Evolutionary conservation across 345 rosid species (phyloP).

Genomic region (Arabis alpina): DNA sequence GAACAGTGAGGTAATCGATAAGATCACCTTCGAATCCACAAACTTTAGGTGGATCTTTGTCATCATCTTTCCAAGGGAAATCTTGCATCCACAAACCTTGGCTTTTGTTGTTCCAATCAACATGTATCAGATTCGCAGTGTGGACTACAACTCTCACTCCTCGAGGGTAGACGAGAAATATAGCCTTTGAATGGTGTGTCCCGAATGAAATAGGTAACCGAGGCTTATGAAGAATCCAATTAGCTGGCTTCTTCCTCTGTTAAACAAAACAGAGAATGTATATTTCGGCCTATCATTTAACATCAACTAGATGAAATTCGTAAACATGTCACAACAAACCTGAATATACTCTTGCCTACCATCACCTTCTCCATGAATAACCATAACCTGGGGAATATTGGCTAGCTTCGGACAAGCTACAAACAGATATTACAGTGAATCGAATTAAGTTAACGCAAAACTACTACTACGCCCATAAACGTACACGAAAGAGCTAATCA

Average conservation of each 20-base stretch:
- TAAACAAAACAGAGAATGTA: slow-evolving; percentile 26
- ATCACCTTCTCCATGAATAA: slow-evolving; percentile 92
- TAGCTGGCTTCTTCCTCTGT: slow-evolving; percentile 76
- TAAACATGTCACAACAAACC: slow-evolving; percentile 49
- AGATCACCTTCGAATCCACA: slow-evolving; percentile 86
- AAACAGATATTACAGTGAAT: slow-evolving; percentile 23
- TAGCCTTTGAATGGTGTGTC: slow-evolving; percentile 95
- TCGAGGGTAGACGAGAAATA: slow-evolving; percentile 78
- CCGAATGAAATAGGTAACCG: slow-evolving; percentile 86
- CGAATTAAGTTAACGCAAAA: slow-evolving; percentile 11
- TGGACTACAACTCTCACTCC: slow-evolving; percentile 89
- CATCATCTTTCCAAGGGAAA: slow-evolving; percentile 92
- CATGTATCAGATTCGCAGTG: slow-evolving; percentile 86
- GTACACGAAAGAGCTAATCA: too few relatives aligned
- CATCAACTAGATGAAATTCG: slow-evolving; percentile 5
- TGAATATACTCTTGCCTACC: slow-evolving; percentile 71
- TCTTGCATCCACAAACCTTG: slow-evolving; percentile 99
- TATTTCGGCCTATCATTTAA: neutral
- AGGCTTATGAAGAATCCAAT: slow-evolving; percentile 93
- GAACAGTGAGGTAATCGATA: slow-evolving; percentile 73
- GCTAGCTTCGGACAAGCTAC: slow-evolving; percentile 80
- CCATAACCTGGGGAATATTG: slow-evolving; percentile 76
- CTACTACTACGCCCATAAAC: too few relatives aligned
- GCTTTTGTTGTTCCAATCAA: slow-evolving; percentile 97
- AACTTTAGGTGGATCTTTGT: slow-evolving; percentile 44